Conservation (phyloP, 495 filamentous ascomycete species). For the Neurospora hispaniola region DNA sequence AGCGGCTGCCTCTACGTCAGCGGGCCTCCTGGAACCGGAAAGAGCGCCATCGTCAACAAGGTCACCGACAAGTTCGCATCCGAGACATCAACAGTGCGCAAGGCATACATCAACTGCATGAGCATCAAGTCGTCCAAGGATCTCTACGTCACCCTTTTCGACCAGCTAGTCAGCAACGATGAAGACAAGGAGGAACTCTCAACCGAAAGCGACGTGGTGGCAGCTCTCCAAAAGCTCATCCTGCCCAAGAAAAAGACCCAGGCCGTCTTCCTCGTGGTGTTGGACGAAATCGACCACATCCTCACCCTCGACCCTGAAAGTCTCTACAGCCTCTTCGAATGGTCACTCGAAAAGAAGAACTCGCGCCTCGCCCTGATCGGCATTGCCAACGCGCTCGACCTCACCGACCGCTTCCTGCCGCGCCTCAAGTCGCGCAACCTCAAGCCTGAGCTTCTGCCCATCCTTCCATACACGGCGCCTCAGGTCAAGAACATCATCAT, state of each 20-base stretch:
- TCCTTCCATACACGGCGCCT: conserved; percentile 82
- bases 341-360: conserved; percentile 60
- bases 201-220: conserved; percentile 42
- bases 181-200: conserved; percentile 11
- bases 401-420: conserved; percentile 91
- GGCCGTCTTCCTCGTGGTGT: conserved; percentile 61
- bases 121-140: conserved; percentile 78
- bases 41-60: conserved; percentile 83
- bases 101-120: conserved; percentile 88
- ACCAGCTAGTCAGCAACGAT: conserved; percentile 31
- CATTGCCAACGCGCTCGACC: conserved; percentile 92
- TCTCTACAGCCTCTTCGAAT: conserved; percentile 85
- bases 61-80: conserved; percentile 50
- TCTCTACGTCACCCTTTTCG: conserved; percentile 64
- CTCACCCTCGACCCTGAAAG: conserved; percentile 75
- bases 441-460: conserved; percentile 80
- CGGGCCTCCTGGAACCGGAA: conserved; percentile 91
- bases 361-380: conserved; percentile 78
- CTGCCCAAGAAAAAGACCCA: conserved; percentile 45
- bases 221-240: conserved; percentile 54
- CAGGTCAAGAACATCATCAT: conserved; percentile 84
- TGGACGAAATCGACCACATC: conserved; percentile 95
- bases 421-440: conserved; percentile 85
- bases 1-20: conserved; percentile 93
- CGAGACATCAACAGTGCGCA: conserved; percentile 43